Evolutionary conservation across 129 eudicot genomes (phyloP).

Genomic region (Lonicera japonica): DNA sequence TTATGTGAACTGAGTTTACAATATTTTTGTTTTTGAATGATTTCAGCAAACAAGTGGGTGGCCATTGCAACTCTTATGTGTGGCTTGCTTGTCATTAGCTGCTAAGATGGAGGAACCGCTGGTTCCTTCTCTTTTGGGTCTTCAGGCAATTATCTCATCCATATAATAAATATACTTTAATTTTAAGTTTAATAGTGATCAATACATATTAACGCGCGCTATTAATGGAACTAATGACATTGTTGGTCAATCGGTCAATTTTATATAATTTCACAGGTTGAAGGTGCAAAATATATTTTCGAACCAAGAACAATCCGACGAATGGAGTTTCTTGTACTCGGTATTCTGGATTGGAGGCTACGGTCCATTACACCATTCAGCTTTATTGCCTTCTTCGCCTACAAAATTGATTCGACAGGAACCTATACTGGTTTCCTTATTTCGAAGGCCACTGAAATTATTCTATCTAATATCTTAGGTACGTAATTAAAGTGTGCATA

Average conservation of each 20-base stretch:
- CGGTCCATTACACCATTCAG: constrained; percentile 75
- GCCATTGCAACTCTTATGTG: constrained; percentile 86
- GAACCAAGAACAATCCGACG: constrained; percentile 69
- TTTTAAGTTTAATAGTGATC: no score
- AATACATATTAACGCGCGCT: not conserved
- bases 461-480: constrained; percentile 79
- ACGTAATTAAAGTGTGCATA: not conserved
- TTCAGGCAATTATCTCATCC: constrained; percentile 50
- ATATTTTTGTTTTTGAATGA: no score
- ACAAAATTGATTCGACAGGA: constrained; percentile 75
- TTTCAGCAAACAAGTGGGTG: constrained; percentile 76
- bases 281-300: constrained; percentile 70
- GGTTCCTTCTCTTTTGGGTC: constrained; percentile 83
- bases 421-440: constrained; percentile 51
- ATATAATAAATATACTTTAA: not conserved
- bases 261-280: constrained; percentile 39
- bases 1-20: constrained; percentile 1
- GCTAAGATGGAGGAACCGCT: constrained; percentile 99
- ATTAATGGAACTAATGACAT: not conserved
- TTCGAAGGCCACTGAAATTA: constrained; percentile 70
- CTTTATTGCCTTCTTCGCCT: constrained; percentile 65
- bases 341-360: constrained; percentile 89
- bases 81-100: constrained; percentile 91
- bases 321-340: constrained; percentile 81
- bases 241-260: not conserved